Evolutionary conservation across 257 asterid genomes (phyloP).

Genomic region (Nicotiana undulata): DNA sequence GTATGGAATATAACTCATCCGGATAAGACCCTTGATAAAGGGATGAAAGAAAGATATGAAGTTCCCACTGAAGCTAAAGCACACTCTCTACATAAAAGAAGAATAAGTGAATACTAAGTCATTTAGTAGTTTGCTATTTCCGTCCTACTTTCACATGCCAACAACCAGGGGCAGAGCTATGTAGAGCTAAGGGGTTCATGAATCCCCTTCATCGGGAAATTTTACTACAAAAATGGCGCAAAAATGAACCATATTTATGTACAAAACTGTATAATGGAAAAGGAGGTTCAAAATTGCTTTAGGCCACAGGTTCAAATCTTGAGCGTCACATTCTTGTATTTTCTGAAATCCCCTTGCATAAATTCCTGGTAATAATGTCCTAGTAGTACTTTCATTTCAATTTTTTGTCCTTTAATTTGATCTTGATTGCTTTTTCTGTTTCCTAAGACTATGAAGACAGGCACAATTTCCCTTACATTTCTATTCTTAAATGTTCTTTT

Average conservation of each 20-base stretch:
- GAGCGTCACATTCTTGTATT: no score
- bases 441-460: background rate
- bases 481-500: background rate
- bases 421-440: background rate
- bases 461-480: background rate
- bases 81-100: background rate
- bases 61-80: background rate
- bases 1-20: background rate
- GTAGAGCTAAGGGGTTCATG: no score
- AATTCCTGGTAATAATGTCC: no score
- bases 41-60: background rate
- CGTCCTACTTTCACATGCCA: background rate
- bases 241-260: no score
- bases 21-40: background rate
- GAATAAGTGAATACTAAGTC: background rate
- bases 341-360: no score
- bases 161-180: background rate
- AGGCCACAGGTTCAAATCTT: no score
- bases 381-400: no score
- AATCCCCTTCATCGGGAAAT: no score
- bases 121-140: background rate
- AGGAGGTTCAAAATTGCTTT: no score
- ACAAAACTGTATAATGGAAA: no score
- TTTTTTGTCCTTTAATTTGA: no score
- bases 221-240: no score